Evolutionary conservation across 805 yeast species (phyloP).

Genomic region (Yarrowia sp.): DNA sequence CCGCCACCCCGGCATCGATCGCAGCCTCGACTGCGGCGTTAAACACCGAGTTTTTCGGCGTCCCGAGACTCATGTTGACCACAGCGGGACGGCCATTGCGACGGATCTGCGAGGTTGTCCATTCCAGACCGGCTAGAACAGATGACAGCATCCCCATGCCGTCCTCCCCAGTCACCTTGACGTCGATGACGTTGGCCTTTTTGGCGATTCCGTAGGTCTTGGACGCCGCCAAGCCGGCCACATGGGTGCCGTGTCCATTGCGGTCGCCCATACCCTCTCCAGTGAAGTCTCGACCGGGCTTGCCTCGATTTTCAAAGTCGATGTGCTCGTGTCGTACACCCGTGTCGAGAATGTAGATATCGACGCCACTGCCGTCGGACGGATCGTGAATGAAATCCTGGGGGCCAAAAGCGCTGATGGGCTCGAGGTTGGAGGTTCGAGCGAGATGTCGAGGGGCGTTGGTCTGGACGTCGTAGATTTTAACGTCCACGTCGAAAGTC

Average conservation of each 20-base stretch:
- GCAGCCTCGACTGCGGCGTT: slow-evolving; percentile 35
- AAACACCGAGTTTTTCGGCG: slow-evolving; percentile 34
- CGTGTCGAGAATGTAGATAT: slow-evolving; percentile 77
- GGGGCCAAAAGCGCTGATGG: slow-evolving; percentile 51
- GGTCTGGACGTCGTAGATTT: slow-evolving; percentile 51
- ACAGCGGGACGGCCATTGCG: slow-evolving; percentile 29
- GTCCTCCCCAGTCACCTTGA: slow-evolving; percentile 64
- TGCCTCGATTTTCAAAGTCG: slow-evolving; percentile 53
- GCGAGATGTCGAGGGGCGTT: slow-evolving; percentile 53
- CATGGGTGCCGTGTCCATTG: slow-evolving; percentile 89
- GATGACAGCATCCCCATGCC: slow-evolving; percentile 61
- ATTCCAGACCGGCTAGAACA: slow-evolving; percentile 44
- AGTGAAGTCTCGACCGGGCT: slow-evolving; percentile 71
- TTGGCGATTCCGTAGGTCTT: slow-evolving; percentile 81
- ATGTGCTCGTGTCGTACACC: slow-evolving; percentile 49
- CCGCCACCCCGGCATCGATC: slow-evolving; percentile 34
- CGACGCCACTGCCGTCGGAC: slow-evolving; percentile 56
- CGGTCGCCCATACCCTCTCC: slow-evolving; percentile 56
- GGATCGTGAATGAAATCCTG: slow-evolving; percentile 36
- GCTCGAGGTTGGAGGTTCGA: slow-evolving; percentile 26
- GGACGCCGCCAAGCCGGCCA: slow-evolving; percentile 85
- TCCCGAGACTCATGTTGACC: slow-evolving; percentile 35
- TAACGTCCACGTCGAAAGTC: slow-evolving; percentile 52
- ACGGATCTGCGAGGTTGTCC: slow-evolving; percentile 68
- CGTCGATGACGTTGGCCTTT: slow-evolving; percentile 58